Base-by-base conservation (phyloP, 2,329 filamentous ascomycete genomes). In the Cercospora citrullina region DNA sequence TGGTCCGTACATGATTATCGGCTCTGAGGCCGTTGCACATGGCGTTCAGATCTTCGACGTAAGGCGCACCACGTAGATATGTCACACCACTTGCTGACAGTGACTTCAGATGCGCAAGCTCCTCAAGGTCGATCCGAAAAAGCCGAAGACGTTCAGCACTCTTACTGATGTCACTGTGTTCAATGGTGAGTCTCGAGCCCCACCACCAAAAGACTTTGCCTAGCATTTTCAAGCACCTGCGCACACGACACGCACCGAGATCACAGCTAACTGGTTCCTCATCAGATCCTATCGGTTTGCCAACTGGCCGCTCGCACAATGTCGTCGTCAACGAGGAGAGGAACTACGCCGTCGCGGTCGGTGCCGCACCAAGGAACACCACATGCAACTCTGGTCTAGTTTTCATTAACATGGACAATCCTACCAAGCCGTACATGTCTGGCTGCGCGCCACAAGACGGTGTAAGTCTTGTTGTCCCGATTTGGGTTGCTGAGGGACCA, bases 31-130 rank as follows among this genome's bases (percentile, higher is more conserved):
- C 36, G 72, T 75, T 53, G 76, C 80, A 72, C 87, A 89, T 76
- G 85, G 85, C 39, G 83, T 89, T 63, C 87, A 89, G 77, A 83
- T 89, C 77, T 89, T 89, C 72, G 87, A 89, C 77, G 62, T 69
- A 39, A 30, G 67, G 12, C 28, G 55, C 23, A 55, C 48, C 48
- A 55, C 48, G 48, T 55, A 26, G 21, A 28, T 55, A 55, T 55
- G 48, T 55, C 48, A 28, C 48, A 55, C 48, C 89, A 77, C 82
- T 89, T 77, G 89, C 89, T 73, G 87, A 89, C 77, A 83, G 87
- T 59, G 84, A 83, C 30, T 23, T 6, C 28, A 64, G 61, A 64
- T 64, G 62, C 62, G 80, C 73, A 88, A 84, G 79, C 79, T 87
- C n/a, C 79, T 85, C 64, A 77, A 78, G 42, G 74, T 87, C 67